Conservation (phyloP, 2,329 filamentous ascomycete species). For the Fusarium acutatum region DNA sequence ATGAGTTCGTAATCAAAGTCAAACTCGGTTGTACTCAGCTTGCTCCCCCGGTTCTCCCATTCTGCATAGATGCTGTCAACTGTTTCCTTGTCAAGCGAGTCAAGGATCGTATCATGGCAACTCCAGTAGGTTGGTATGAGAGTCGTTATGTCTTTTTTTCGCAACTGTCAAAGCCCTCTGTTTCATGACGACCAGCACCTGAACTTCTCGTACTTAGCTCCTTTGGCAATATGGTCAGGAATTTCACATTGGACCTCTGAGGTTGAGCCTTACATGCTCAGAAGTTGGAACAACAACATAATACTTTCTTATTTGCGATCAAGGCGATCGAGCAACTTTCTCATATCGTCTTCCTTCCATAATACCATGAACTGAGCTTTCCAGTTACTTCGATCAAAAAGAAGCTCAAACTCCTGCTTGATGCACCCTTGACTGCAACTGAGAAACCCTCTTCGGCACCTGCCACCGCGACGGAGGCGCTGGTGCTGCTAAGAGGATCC, state of each 20-base stretch:
- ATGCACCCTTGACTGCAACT: background rate
- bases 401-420: background rate
- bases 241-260: rapidly evolving
- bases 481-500: background rate
- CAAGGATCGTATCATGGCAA: background rate
- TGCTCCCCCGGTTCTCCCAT: rapidly evolving
- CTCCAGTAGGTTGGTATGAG: background rate
- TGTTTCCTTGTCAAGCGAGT: background rate
- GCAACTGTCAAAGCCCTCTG: rapidly evolving
- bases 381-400: rapidly evolving
- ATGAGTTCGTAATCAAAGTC: background rate
- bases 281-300: background rate
- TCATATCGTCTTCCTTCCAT: rapidly evolving
- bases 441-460: background rate
- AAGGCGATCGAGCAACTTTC: background rate
- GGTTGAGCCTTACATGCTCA: background rate
- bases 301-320: background rate
- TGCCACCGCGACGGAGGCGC: background rate
- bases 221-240: background rate
- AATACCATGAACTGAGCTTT: rapidly evolving
- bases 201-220: too few relatives aligned
- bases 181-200: background rate
- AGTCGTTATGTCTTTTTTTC: background rate
- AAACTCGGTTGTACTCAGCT: background rate
- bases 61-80: background rate